These are phyloP conservation scores for Aureobasidium lini DNA, from an alignment of 2,329 filamentous ascomycete species.

Conservation along the genomic window DNA sequence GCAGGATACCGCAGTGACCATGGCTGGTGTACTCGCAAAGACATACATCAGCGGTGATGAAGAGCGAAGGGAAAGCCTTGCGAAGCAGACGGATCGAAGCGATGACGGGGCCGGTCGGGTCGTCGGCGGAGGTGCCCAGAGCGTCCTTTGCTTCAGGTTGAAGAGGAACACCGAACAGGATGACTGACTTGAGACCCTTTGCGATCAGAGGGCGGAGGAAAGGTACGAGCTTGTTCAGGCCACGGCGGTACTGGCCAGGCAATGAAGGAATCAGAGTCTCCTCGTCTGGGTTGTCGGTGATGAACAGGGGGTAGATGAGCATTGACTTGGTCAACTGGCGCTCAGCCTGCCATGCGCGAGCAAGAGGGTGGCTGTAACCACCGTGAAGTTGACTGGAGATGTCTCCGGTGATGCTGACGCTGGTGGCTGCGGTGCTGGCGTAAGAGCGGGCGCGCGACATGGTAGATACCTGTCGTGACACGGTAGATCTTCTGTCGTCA, in stretches of 20 bases:
- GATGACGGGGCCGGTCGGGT: slow-evolving; percentile 88
- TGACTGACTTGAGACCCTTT: slow-evolving; percentile 87
- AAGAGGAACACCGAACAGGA: slow-evolving; percentile 90
- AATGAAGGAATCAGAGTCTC: slow-evolving; percentile 84
- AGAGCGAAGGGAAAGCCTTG: slow-evolving; percentile 79
- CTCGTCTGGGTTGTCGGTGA: slow-evolving; percentile 90
- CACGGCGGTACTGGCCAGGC: slow-evolving; percentile 81
- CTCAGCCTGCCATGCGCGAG: slow-evolving; percentile 46
- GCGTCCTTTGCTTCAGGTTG: slow-evolving; percentile 77
- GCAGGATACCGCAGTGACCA: slow-evolving; percentile 92
- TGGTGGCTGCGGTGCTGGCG: slow-evolving; percentile 45
- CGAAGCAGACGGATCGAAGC: slow-evolving; percentile 76
- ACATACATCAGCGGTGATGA: slow-evolving; percentile 88
- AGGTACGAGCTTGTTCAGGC: slow-evolving; percentile 75
- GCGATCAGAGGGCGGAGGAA: slow-evolving; percentile 80
- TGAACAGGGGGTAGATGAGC: slow-evolving; percentile 96
- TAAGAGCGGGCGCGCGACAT: slow-evolving; percentile 42
- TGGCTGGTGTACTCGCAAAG: slow-evolving; percentile 98
- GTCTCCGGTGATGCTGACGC: slow-evolving; percentile 45
- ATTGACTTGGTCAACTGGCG: slow-evolving; percentile 64
- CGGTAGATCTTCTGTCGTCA: slow-evolving; percentile 35
- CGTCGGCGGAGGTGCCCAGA: slow-evolving; percentile 84
- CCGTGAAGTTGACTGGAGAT: slow-evolving; percentile 46
- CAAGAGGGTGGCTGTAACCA: slow-evolving; percentile 45
- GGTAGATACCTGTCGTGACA: slow-evolving; percentile 19